Evolutionary conservation across 345 rosid species (phyloP).

Genomic region (Corymbia maculata): DNA sequence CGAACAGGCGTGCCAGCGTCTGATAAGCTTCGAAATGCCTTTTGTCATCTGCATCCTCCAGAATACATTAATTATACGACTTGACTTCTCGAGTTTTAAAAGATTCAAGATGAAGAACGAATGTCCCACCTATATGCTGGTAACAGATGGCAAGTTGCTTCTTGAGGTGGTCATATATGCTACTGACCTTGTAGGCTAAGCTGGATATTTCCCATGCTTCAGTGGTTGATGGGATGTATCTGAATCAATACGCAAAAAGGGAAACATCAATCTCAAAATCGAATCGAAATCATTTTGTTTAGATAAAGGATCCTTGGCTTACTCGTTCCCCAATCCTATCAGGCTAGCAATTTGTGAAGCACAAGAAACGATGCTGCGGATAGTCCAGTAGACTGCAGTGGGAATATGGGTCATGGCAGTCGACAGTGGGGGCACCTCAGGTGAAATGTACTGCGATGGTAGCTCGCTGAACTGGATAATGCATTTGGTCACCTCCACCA

Average conservation of each 20-base stretch:
- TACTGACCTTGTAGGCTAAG: conserved; percentile 30
- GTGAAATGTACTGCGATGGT: conserved; percentile 29
- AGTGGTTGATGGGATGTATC: conserved; percentile 21
- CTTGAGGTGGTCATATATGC: conserved; percentile 31
- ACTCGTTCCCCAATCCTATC: conserved; percentile 35
- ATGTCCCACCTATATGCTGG: conserved; percentile 22
- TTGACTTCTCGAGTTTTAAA: background rate
- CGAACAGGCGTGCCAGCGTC: conserved; percentile 20
- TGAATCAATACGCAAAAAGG: background rate
- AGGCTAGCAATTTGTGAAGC: conserved; percentile 27
- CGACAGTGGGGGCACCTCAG: conserved; percentile 18
- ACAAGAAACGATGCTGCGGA: conserved; percentile 40
- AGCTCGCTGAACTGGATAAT: conserved; percentile 32
- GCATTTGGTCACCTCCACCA: conserved; percentile 48
- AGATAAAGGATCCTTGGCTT: background rate
- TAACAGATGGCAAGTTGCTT: conserved; percentile 23
- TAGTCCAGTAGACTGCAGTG: conserved; percentile 41
- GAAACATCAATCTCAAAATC: background rate
- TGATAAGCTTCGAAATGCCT: conserved; percentile 26
- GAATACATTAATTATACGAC: background rate
- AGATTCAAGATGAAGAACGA: background rate
- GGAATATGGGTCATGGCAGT: conserved; percentile 36
- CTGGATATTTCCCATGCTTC: conserved; percentile 45
- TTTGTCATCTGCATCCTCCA: conserved; percentile 27
- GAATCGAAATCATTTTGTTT: background rate